Base-by-base conservation (phyloP, 768 basidiomycete genomes). In the Coprinopsis cinerea region DNA sequence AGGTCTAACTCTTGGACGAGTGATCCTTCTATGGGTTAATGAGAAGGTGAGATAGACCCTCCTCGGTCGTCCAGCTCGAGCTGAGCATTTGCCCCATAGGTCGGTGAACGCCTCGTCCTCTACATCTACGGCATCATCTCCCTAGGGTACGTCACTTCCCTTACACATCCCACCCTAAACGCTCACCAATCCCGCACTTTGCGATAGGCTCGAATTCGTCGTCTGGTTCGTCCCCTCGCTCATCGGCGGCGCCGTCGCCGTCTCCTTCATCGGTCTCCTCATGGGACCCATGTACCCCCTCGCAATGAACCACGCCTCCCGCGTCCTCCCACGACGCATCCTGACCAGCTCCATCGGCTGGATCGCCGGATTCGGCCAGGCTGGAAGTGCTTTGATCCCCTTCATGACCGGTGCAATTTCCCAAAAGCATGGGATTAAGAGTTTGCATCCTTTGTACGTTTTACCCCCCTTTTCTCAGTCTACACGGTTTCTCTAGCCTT, bases 251-350 rank as follows among this genome's bases (percentile, higher is more conserved):
- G 86, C 78, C 2, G 70, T 88, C 2, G 78, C 82, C 0, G 73
- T 88, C 22, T 74, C 83, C 2, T 55, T 87, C 41, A 65, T 87
- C 14, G 88, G 87, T 15, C 42, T 88, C 7, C 63, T 88, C 20
- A 69, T 90, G n/a, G 88, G 85, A 0, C 86, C 85, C 2, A 78
- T 88, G 68, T 88, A 84, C 58, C 85, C 84, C 1, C 77, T 86
- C 39, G 72, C 79, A 7, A 81, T 92, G 79, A 87, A 85, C 59
- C 77, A 85, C 37, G 68, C 83, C 1, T 76, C 80, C 4, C 73
- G 79, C 1, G 71, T 90, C 46, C 64, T 93, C 7, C 91, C 90
- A 4, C 72, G 73, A 6, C 83, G 82, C 75, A 70, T 92, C 9
- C 71, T 89, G 20, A 77, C 73, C 37, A 78, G 75, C 20, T 74